Evolutionary conservation across 371 early-diverging fungal species (phyloP), one percentile per base, ranked within the genome.

Genomic region (Lichtheimia ornata): DNA sequence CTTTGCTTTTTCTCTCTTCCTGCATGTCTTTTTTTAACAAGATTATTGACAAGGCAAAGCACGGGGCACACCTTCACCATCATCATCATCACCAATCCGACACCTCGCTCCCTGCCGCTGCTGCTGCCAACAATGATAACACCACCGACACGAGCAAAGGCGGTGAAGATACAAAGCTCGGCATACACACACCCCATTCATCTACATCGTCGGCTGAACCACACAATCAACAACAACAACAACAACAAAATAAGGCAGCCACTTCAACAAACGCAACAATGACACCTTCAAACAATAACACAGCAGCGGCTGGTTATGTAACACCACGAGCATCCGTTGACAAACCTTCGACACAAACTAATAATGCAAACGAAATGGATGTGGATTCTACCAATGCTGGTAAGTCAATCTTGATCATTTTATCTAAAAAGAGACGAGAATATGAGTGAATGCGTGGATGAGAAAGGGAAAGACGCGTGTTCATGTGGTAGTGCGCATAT

Each of bases 11-110:
- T 35, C 53, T 53, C 13, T 53, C 49, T 58, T 49, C n/a, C 58
- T 47, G 28, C 18, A 66, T 67, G 67, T 63, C 67, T 15, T 63
- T 67, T 52, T 67, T 67, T 53, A 67, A 67, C 61, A 67, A 63
- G 43, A 59, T 67, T 20, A 62, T 63, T 50, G 67, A 67, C 53
- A 67, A 67, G 25, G 63, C 67, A 45, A 66, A 62, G 41, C 67
- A 66, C 18, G 47, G 50, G 5, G 25, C 57, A 41, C 35, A 27
- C 43, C 27, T 27, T 54, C 61, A 55, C 50, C 66, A 65, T 13
- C 64, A 64, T 47, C 60, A 55, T 53, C 40, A 35, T 11, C 35
- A 35, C 1, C 35, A 6, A 35, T 35, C 35, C 35, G 35, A 35
- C 11, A 2, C 35, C 9, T 9, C 35, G 35, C 35, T 35, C 11